Percentiles rank a stretch among this genome's conserved stretches.
Conservation (phyloP, 495 filamentous ascomycete species). For the Schizothecium vesticola region DNA sequence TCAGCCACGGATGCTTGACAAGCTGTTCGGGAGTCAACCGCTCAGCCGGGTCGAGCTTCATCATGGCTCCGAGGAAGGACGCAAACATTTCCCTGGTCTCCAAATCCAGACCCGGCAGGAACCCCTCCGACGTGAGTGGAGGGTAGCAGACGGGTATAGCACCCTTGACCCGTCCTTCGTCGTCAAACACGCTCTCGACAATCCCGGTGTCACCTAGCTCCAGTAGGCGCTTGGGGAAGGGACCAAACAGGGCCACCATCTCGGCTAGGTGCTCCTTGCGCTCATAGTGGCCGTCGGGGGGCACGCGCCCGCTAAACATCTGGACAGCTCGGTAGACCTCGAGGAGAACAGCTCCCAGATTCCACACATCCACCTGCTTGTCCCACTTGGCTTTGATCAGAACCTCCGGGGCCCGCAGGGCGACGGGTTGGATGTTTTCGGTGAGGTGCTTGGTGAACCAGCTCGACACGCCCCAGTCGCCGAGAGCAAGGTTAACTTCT, state of each 20-base stretch:
- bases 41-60: constrained; percentile 16
- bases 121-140: background rate
- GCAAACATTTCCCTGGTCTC: constrained; percentile 6
- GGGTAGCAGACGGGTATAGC: background rate
- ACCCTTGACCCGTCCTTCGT: constrained; percentile 1
- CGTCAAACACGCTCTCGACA: constrained; percentile 15
- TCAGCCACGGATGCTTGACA: constrained; percentile 17
- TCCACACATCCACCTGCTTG: constrained; percentile 24
- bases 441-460: constrained; percentile 23
- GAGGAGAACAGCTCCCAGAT: constrained; percentile 19
- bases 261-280: constrained; percentile 19
- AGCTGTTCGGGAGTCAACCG: constrained; percentile 7
- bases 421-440: constrained; percentile 27
- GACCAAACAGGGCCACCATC: constrained; percentile 23
- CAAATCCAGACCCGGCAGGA: background rate
- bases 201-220: constrained; percentile 18
- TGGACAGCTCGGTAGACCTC: constrained; percentile 15
- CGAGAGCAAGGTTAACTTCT: constrained; percentile 20
- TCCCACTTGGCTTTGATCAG: constrained; percentile 29
- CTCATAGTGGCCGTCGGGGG: constrained; percentile 15
- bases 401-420: constrained; percentile 28
- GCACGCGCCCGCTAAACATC: constrained; percentile 9
- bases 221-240: constrained; percentile 21
- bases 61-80: constrained; percentile 10
- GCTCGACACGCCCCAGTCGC: constrained; percentile 30